Conservation (phyloP, 139 green algal species). For the Nannochloris sp. region DNA sequence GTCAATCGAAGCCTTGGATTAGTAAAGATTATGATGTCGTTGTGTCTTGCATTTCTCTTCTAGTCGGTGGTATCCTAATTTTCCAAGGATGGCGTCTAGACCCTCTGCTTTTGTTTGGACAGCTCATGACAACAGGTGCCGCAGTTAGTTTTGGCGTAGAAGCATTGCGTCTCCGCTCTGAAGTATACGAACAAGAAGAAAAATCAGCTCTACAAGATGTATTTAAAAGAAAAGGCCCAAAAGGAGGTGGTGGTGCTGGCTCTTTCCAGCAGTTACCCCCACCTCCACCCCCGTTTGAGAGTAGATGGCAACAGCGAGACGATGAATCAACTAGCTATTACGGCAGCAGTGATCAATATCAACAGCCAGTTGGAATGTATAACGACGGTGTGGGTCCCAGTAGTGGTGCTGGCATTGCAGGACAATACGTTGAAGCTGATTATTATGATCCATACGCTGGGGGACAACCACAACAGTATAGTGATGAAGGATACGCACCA, state of each 20-base stretch:
- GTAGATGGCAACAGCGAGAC: not conserved
- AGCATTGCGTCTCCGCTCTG: conserved; percentile 34
- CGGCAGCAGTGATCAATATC: not conserved
- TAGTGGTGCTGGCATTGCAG: not conserved
- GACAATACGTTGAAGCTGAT: conserved; percentile 1
- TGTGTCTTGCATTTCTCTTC: conserved; percentile 49
- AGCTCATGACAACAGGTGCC: conserved; percentile 50
- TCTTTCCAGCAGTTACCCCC: conserved; percentile 7
- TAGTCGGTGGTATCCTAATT: conserved; percentile 64
- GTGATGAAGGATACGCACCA: not conserved
- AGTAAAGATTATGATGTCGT: conserved; percentile 64
- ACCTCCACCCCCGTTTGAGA: not conserved
- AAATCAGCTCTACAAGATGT: conserved; percentile 22
- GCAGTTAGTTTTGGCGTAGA: conserved; percentile 55
- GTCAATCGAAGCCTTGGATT: conserved; percentile 37
- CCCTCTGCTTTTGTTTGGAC: conserved; percentile 62
- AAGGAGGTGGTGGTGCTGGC: not conserved
- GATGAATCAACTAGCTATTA: not conserved
- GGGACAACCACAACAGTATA: not conserved
- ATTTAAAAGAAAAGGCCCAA: not conserved
- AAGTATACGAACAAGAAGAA: conserved; percentile 26
- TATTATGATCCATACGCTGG: not conserved
- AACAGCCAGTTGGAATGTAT: not conserved
- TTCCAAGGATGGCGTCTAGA: conserved; percentile 74
- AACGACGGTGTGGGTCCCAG: not conserved